Conservation (phyloP, 257 asterid genomes). For the Fraxinus anomala region DNA sequence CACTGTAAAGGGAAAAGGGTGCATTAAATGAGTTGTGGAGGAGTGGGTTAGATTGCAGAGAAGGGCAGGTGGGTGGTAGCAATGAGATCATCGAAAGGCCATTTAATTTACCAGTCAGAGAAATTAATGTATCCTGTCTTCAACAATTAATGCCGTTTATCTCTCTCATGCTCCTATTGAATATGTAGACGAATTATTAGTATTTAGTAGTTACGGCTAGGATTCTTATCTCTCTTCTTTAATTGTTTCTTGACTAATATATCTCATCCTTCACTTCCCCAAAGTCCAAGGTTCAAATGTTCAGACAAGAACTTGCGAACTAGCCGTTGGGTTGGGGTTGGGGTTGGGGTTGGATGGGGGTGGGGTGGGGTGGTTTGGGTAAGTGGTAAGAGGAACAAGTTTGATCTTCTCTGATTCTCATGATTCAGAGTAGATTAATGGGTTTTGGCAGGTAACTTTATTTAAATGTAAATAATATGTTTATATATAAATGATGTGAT, state of each 20-base stretch:
- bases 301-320: neutral
- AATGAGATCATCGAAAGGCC: slow-evolving; percentile 39
- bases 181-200: neutral
- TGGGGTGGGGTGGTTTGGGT: too few relatives aligned
- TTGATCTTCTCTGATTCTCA: neutral
- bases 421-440: too few relatives aligned
- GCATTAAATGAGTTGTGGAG: slow-evolving; percentile 38
- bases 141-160: slow-evolving; percentile 29
- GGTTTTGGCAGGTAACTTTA: too few relatives aligned
- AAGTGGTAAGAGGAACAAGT: neutral
- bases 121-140: slow-evolving; percentile 44
- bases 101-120: slow-evolving; percentile 41
- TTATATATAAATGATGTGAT: too few relatives aligned
- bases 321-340: slow-evolving; percentile 13
- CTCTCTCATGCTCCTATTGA: slow-evolving; percentile 16
- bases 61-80: slow-evolving; percentile 20
- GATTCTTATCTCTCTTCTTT: slow-evolving; percentile 32
- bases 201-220: slow-evolving; percentile 14
- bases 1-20: slow-evolving; percentile 27
- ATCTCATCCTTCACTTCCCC: slow-evolving; percentile 3
- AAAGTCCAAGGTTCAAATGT: neutral
- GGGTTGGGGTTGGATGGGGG: neutral
- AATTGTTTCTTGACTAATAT: slow-evolving; percentile 32
- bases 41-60: slow-evolving; percentile 30
- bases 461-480: too few relatives aligned